phyloP scores from a whole-genome alignment of 352 stramenopile species.

The Phytophthora podocarpi region DNA sequence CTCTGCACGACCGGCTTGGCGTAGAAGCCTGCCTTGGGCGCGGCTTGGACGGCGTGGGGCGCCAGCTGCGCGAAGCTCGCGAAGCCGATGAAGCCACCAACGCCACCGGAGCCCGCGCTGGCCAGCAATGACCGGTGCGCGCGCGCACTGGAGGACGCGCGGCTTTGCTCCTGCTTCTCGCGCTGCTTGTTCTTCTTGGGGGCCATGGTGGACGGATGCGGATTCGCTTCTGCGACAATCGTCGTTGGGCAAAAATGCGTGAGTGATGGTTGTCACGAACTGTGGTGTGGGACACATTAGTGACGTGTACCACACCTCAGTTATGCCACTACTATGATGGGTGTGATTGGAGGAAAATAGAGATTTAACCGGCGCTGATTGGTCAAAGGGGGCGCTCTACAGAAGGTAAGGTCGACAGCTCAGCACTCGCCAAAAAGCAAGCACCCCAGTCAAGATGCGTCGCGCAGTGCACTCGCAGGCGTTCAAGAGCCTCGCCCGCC shows the following conservation, averaged over 20 bases:
- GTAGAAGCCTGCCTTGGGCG: slow-evolving; percentile 17
- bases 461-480: slow-evolving; percentile 45
- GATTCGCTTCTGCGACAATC: background rate
- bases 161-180: slow-evolving; percentile 85
- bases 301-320: no score
- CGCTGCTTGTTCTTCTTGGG: slow-evolving; percentile 90
- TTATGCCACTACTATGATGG: background rate
- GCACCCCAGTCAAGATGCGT: slow-evolving; percentile 58
- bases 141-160: slow-evolving; percentile 78
- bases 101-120: slow-evolving; percentile 16
- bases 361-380: slow-evolving; percentile 5
- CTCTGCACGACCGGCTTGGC: slow-evolving; percentile 35
- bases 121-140: slow-evolving; percentile 68
- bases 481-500: slow-evolving; percentile 49
- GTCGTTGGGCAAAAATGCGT: background rate
- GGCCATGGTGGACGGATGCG: slow-evolving; percentile 23
- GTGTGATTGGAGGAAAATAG: slow-evolving; percentile 29
- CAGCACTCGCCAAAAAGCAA: slow-evolving; percentile 25
- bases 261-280: slow-evolving; percentile 25
- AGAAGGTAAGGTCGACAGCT: slow-evolving; percentile 29
- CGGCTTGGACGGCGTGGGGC: slow-evolving; percentile 17
- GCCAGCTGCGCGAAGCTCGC: slow-evolving; percentile 55
- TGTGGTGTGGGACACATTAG: slow-evolving; percentile 10
- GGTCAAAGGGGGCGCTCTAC: slow-evolving; percentile 4
- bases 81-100: slow-evolving; percentile 69